These are phyloP conservation scores for Geosmithia morbida DNA, from an alignment of 2,329 filamentous ascomycete species.

Conservation along the genomic window DNA sequence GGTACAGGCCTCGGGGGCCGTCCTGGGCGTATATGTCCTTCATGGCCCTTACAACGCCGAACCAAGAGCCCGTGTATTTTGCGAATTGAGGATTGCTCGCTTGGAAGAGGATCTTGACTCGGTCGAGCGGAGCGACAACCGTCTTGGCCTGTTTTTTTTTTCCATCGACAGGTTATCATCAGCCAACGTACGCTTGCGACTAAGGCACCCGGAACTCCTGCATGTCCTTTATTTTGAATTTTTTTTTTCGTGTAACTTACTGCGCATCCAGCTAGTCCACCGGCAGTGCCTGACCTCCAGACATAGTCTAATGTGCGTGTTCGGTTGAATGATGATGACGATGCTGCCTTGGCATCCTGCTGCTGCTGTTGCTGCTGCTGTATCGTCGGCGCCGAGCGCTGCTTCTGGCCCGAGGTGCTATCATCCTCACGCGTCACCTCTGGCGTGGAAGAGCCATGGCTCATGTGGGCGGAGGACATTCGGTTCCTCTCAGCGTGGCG, in stretches of 20 bases:
- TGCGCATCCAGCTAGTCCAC: conserved; percentile 81
- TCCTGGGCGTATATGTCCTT: conserved; percentile 67
- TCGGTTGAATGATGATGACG: conserved; percentile 17
- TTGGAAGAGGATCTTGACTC: conserved; percentile 98
- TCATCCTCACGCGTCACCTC: conserved; percentile 4
- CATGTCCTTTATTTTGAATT: too few species aligned
- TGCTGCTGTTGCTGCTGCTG: conserved; percentile 13
- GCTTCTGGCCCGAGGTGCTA: conserved; percentile 11
- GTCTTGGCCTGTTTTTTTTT: conserved; percentile 62
- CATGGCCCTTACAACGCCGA: conserved; percentile 69
- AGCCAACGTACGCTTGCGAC: background rate
- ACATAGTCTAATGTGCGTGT: conserved; percentile 65
- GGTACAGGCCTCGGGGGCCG: conserved; percentile 66
- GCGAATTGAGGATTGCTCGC: conserved; percentile 85
- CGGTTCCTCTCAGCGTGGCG: background rate
- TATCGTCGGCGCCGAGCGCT: conserved; percentile 10
- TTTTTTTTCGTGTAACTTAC: conserved; percentile 34
- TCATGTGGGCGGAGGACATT: conserved; percentile 18
- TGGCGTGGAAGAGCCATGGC: conserved; percentile 42
- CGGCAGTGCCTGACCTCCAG: conserved; percentile 69
- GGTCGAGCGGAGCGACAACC: conserved; percentile 84
- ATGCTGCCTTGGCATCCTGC: conserved; percentile 18
- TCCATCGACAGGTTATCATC: background rate
- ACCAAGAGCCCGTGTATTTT: conserved; percentile 85
- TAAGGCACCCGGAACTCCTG: background rate